Conservation (phyloP, 1,284 basidiomycete species). For the Polyporus tsugae region DNA sequence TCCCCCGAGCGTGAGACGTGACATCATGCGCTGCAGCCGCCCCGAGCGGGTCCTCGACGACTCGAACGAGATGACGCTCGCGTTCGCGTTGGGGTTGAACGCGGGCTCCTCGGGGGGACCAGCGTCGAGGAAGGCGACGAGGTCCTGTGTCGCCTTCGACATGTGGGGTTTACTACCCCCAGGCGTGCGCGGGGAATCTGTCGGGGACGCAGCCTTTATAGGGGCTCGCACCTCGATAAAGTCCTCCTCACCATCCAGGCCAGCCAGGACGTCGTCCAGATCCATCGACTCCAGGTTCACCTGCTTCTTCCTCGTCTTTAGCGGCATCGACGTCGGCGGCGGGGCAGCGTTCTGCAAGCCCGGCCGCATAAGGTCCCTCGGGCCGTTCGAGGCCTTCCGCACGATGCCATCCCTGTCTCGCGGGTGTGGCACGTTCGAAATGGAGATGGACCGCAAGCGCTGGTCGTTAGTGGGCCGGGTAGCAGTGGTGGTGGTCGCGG, state of each 20-base stretch:
- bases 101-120: constrained; percentile 58
- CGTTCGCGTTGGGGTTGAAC: constrained; percentile 39
- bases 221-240: constrained; percentile 13
- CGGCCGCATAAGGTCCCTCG: background rate
- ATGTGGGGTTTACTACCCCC: constrained; percentile 47
- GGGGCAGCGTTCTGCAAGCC: constrained; percentile 30
- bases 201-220: constrained; percentile 19
- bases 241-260: constrained; percentile 64
- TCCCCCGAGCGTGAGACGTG: constrained; percentile 67
- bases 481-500: constrained; percentile 22
- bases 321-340: constrained; percentile 23
- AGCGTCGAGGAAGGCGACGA: constrained; percentile 73
- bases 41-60: constrained; percentile 52
- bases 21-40: constrained; percentile 81
- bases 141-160: constrained; percentile 59
- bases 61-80: constrained; percentile 47
- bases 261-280: constrained; percentile 76
- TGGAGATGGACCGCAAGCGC: constrained; percentile 39
- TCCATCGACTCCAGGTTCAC: constrained; percentile 73
- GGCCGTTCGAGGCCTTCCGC: constrained; percentile 23
- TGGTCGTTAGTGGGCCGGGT: constrained; percentile 27
- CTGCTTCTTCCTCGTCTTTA: constrained; percentile 57
- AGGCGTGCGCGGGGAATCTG: constrained; percentile 20
- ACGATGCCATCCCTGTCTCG: constrained; percentile 32
- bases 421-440: constrained; percentile 35